These are phyloP conservation scores for Lenwebbia sp. DNA, from an alignment of 345 rosid species.

Conservation along the genomic window DNA sequence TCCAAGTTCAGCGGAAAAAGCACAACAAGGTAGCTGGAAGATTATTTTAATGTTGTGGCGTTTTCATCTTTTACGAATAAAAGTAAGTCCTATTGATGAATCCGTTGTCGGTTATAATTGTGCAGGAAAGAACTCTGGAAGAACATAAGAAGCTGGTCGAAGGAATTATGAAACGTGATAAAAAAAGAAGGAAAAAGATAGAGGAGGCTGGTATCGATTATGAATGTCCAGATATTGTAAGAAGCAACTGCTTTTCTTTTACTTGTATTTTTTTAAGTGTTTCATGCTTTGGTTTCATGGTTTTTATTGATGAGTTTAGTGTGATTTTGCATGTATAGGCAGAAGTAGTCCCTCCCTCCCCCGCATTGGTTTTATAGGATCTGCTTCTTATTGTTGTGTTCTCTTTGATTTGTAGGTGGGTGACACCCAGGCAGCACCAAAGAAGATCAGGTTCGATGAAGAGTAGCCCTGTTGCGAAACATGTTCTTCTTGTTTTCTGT, in stretches of 20 bases:
- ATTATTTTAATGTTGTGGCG: not conserved
- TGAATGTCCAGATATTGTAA: conserved; percentile 85
- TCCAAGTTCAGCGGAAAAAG: conserved; percentile 45
- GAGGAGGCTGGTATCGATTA: conserved; percentile 78
- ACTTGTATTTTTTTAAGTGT: not conserved
- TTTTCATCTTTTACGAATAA: not conserved
- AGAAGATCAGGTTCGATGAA: conserved; percentile 72
- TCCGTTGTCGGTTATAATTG: not conserved
- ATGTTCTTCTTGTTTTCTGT: not conserved
- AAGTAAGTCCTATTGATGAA: not conserved
- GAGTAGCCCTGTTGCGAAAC: conserved; percentile 2
- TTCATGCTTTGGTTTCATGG: not conserved
- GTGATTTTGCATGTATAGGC: not conserved
- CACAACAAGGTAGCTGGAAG: conserved; percentile 50
- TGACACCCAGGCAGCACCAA: conserved; percentile 32
- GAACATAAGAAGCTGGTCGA: conserved; percentile 68
- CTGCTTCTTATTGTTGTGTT: not conserved
- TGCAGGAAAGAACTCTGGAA: conserved; percentile 82
- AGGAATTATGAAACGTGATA: conserved; percentile 52
- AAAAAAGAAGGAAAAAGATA: conserved; percentile 57
- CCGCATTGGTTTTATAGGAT: not conserved
- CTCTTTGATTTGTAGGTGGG: conserved; percentile 49
- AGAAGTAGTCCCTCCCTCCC: not conserved
- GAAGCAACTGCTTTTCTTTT: conserved; percentile 8
- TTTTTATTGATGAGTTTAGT: not conserved